Evolutionary conservation across 2,329 filamentous ascomycete genomes (phyloP).

Genomic region (Endothia cerciana): DNA sequence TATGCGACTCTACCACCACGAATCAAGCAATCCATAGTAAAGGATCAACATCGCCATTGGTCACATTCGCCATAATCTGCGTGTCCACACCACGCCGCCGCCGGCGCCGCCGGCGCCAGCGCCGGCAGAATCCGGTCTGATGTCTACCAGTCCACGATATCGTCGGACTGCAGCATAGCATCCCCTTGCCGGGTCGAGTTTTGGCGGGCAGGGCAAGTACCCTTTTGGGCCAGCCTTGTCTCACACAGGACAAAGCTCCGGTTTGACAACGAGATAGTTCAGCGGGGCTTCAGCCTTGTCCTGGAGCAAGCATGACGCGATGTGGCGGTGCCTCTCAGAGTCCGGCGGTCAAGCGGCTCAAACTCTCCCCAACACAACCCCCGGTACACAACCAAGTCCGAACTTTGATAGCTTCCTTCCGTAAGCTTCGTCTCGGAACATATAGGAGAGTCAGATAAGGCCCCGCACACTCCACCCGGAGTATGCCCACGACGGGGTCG

Average conservation of each 20-base stretch:
- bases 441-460: constrained; percentile 5
- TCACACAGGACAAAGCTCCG: not conserved
- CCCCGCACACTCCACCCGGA: constrained; percentile 3
- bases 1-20: not conserved
- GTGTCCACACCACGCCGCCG: not conserved
- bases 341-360: constrained; percentile 2
- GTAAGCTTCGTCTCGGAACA: constrained; percentile 7
- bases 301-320: constrained; percentile 7
- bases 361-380: not conserved
- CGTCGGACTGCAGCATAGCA: not conserved
- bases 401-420: not conserved
- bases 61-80: not conserved
- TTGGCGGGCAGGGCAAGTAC: not conserved
- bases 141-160: not conserved
- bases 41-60: constrained; percentile 8
- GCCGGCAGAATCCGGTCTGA: not conserved
- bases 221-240: not conserved
- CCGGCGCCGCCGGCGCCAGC: not conserved
- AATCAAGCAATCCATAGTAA: not conserved
- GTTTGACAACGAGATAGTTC: constrained; percentile 9
- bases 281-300: constrained; percentile 7
- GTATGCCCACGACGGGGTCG: not conserved
- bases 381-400: not conserved
- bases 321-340: not conserved
- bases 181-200: not conserved